Evolutionary conservation across 2,329 filamentous ascomycete genomes (phyloP), one percentile per base, ranked within the genome.

Genomic region (Paecilomyces sp.): DNA sequence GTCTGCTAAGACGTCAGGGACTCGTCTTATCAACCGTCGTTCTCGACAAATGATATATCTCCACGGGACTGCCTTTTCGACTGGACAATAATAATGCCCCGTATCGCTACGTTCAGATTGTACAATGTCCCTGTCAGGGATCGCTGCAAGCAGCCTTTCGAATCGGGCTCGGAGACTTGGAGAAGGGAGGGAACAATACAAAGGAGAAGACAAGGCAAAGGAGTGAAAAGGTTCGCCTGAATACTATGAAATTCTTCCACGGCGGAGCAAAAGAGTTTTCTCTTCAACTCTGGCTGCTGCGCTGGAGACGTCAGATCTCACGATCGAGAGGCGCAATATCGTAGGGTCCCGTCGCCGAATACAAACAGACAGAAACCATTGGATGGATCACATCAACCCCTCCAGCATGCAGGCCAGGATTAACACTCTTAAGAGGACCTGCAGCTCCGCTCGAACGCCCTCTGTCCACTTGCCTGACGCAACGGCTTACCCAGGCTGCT

Each of bases 361-460:
- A 65, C 66, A 66, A 60, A 61, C 58, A 67, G 62, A 61, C 61
- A 56, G 61, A 57, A 50, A 60, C 60, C 61, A 65, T 63, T 63
- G 64, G 66, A 71, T 66, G 65, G 64, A 69, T 71, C 70, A 72
- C 68, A 70, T 72, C 65, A 62, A 66, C 62, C 61, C 58, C 62
- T 60, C 62, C 66, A 61, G 64, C 64, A 64, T 65, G 63, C 67
- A 68, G 64, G 59, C 61, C 60, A 61, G 41, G 47, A 57, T 62
- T 55, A 62, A 63, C 58, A 58, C 54, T 55, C 28, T 59, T 47
- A 47, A 31, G 54, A 36, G 18, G 28, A 22, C 54, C 11, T 31
- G 28, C 51, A 53, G 24, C 13, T 25, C n/a, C 51, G 11, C 51
- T 53, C 13, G 24, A 25, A 13, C 28, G 24, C n/a, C 24, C 6